These are phyloP conservation scores for Clarireedia paspali DNA, from an alignment of 2,329 filamentous ascomycete genomes.

Conservation along the genomic window DNA sequence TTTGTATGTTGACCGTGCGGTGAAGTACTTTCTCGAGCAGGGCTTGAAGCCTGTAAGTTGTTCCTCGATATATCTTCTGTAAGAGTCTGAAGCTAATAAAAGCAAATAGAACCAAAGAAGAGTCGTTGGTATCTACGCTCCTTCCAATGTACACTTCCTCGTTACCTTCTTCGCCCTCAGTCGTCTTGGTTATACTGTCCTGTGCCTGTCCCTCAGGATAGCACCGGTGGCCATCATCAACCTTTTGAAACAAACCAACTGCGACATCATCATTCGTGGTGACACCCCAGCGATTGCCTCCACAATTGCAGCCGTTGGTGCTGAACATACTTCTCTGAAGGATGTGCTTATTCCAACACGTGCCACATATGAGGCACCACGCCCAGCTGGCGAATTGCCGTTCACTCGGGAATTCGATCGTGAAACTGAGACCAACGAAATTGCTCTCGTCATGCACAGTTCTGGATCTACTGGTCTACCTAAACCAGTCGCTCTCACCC, in stretches of 20 bases:
- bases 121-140: constrained; percentile 23
- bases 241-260: constrained; percentile 36
- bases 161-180: constrained; percentile 44
- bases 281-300: neutral
- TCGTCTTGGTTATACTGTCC: constrained; percentile 43
- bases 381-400: neutral
- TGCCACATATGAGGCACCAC: constrained; percentile 6
- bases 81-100: neutral
- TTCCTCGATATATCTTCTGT: neutral
- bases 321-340: constrained; percentile 4
- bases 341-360: constrained; percentile 8
- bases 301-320: constrained; percentile 1
- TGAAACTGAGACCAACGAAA: constrained; percentile 6
- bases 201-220: constrained; percentile 47
- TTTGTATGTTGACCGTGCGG: constrained; percentile 17
- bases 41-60: constrained; percentile 7
- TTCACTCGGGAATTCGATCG: constrained; percentile 7
- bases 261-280: constrained; percentile 13
- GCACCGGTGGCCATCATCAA: constrained; percentile 41
- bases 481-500: constrained; percentile 53
- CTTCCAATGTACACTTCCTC: constrained; percentile 37
- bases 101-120: constrained; percentile 3
- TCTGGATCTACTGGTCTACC: constrained; percentile 51
- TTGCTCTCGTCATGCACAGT: constrained; percentile 20
- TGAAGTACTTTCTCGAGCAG: constrained; percentile 10